phyloP scores from a whole-genome alignment of 495 filamentous ascomycete species.

The Neohortaea acidophila region DNA sequence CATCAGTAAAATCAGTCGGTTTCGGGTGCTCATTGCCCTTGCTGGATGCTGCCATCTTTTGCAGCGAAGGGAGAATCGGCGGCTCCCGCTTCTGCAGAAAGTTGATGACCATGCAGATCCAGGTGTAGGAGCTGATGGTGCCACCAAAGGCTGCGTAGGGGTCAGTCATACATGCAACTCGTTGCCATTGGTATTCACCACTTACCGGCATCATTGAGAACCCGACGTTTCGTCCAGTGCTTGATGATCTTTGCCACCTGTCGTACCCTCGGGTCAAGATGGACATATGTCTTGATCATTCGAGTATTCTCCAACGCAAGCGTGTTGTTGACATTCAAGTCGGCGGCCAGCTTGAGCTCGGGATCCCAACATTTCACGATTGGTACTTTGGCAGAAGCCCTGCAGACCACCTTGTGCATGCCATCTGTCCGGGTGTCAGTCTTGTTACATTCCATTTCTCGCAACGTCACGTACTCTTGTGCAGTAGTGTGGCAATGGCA shows the following conservation, averaged over 20 bases:
- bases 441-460: background rate
- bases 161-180: constrained; percentile 2
- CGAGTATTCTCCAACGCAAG: constrained; percentile 87
- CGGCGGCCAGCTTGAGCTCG: constrained; percentile 75
- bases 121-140: constrained; percentile 96
- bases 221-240: constrained; percentile 83
- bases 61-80: constrained; percentile 74
- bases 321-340: constrained; percentile 98
- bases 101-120: constrained; percentile 97
- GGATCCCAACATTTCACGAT: constrained; percentile 99
- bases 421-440: constrained; percentile 48
- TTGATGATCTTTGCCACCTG: constrained; percentile 92
- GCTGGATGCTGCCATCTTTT: constrained; percentile 55
- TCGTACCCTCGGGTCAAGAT: constrained; percentile 80
- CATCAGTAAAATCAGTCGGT: constrained; percentile 67
- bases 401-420: constrained; percentile 89
- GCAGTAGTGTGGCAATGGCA: constrained; percentile 67
- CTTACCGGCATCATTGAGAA: constrained; percentile 90
- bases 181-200: constrained; percentile 6
- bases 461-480: constrained; percentile 49
- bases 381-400: constrained; percentile 85
- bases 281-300: constrained; percentile 95
- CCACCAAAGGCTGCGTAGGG: constrained; percentile 59
- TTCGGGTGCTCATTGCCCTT: constrained; percentile 39
- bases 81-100: constrained; percentile 85